These are phyloP conservation scores for Pleurotus djamor DNA, from an alignment of 768 basidiomycete species.

Conservation along the genomic window DNA sequence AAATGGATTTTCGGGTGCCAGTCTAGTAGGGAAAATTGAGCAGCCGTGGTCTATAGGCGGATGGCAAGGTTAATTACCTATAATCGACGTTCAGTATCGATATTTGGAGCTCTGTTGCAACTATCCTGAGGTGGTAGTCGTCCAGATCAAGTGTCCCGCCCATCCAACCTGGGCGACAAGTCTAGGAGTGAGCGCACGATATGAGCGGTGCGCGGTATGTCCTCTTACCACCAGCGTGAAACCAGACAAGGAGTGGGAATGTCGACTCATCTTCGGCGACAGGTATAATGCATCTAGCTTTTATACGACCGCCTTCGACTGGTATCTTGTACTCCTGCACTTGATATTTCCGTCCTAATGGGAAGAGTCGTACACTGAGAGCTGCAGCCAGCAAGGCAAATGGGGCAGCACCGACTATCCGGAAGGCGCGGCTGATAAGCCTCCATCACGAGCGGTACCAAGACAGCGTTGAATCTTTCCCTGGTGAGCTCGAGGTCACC, in stretches of 20 bases:
- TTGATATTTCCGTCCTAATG: neutral
- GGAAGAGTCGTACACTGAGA: neutral
- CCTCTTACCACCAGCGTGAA: conserved; percentile 9
- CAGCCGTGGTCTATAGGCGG: neutral
- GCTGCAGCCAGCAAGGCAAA: neutral
- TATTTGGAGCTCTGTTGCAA: conserved; percentile 14
- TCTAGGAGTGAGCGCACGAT: neutral
- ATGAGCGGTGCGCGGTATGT: too few relatives aligned
- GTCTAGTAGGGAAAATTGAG: conserved; percentile 5
- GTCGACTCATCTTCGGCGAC: neutral
- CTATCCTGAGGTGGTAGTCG: conserved; percentile 13
- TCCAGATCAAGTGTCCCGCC: conserved; percentile 11
- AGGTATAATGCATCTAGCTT: conserved; percentile 6
- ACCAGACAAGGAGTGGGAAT: conserved; percentile 9
- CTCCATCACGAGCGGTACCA: conserved; percentile 2
- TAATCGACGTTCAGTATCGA: conserved; percentile 15
- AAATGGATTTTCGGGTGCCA: conserved; percentile 21
- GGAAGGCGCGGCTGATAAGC: neutral
- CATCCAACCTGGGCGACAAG: conserved; percentile 1
- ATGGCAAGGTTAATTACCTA: neutral
- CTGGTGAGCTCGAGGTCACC: neutral
- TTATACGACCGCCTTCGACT: conserved; percentile 4
- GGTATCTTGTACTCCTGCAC: neutral
- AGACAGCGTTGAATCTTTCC: neutral
- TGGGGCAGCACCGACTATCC: neutral